Evolutionary conservation across 2,329 filamentous ascomycete species (phyloP).

Genomic region (Fonsecaea nubica): DNA sequence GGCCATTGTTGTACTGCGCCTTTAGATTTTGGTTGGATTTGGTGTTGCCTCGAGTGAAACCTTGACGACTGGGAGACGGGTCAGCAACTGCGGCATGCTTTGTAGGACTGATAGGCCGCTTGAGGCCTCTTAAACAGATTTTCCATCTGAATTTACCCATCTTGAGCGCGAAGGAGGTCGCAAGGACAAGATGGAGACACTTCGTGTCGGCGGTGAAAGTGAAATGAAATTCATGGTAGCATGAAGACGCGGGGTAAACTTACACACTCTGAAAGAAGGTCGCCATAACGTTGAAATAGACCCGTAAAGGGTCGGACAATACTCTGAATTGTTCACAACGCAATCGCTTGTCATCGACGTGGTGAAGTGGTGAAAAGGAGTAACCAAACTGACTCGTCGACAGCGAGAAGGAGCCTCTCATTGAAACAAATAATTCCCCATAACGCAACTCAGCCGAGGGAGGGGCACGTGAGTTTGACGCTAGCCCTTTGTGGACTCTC

Average conservation of each 20-base stretch:
- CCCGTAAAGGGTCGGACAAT: conserved; percentile 16
- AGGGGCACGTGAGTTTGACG: conserved; percentile 2
- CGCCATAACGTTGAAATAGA: conserved; percentile 47
- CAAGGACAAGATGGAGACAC: conserved; percentile 20
- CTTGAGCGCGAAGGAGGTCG: conserved; percentile 15
- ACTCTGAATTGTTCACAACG: conserved; percentile 7
- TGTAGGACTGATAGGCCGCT: conserved; percentile 30
- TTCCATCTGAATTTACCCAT: conserved; percentile 27
- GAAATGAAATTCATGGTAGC: conserved; percentile 14
- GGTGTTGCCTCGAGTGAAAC: conserved; percentile 56
- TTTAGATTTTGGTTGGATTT: conserved; percentile 52
- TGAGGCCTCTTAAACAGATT: conserved; percentile 31
- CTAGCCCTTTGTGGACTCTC: conserved; percentile 22
- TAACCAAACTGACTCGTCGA: conserved; percentile 22
- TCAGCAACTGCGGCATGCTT: conserved; percentile 39
- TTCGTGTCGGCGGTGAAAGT: conserved; percentile 19
- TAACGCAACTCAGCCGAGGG: conserved; percentile 24
- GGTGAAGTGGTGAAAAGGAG: conserved; percentile 22
- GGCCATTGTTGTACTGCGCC: conserved; percentile 41
- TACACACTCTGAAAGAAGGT: conserved; percentile 60
- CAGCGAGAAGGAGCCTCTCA: conserved; percentile 7
- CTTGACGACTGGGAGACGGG: conserved; percentile 52
- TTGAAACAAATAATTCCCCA: conserved; percentile 18
- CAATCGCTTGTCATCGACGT: conserved; percentile 21
- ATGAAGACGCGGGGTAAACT: conserved; percentile 26